Base-by-base conservation (phyloP, 2,329 filamentous ascomycete species). In the Sarocladium kiliense region DNA sequence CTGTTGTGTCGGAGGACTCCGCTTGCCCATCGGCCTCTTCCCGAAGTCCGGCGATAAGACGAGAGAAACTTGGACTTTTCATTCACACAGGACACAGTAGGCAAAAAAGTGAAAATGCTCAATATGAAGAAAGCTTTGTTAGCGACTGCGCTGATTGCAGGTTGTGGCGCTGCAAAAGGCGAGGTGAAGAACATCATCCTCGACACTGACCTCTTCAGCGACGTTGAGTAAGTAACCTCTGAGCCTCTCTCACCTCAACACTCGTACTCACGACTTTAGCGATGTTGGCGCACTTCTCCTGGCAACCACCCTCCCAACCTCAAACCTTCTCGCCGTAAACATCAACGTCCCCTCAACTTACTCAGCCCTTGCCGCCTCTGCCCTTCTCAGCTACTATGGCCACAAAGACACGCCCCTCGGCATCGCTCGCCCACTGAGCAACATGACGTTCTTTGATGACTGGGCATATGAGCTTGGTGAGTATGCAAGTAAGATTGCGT, bases 181-280 rank as follows among this genome's bases (percentile, higher is more conserved):
- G 36, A 51, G 23, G 21, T 25, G 23, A 51, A 51, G 47, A 51
- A 51, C 27, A 58, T 77, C 30, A 72, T 78, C 49, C 67, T 77
- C 23, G 75, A 77, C 61, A 77, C 75, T 0, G 75, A 77, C 56
- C 62, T 78, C 11, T 76, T 74, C 60, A 73, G 71, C 34, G 75
- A 77, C 54, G 74, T 76, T 36, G 75, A 77, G 72, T 75, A 65
- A 60, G 66, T 61, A 23, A 14, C 10, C 10, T 12, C 37, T 12
- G 18, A 41, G 6, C n/a, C n/a, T 41, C 10, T 12, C 10, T 41
- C 37, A 41, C 6, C 37, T 19, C 10, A 6, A 10, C n/a, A 12
- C n/a, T 41, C 37, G n/a, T n/a, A 41, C n/a, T 12, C 37, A 18
- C 6, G 18, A 14, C 26, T 11, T 10, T 57, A 75, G 73, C 58